phyloP scores from a whole-genome alignment of 2,329 filamentous ascomycete genomes.

The Colletotrichum costaricense region DNA sequence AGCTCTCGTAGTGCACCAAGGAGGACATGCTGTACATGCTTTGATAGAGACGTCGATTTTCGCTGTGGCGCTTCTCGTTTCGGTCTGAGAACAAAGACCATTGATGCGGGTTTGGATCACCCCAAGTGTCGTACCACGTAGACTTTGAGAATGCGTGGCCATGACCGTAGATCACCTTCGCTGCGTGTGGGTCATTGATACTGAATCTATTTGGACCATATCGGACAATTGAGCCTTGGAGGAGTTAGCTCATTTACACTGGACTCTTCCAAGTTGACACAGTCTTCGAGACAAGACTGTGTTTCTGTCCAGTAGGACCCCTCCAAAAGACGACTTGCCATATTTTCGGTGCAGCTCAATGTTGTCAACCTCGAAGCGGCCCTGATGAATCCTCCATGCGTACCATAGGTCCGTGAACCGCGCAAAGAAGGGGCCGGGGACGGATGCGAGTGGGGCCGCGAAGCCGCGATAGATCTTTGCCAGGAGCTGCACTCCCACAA shows the following conservation, averaged over 20 bases:
- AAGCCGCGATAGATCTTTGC: too few species aligned
- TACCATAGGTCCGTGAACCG: constrained; percentile 45
- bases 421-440: constrained; percentile 43
- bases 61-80: constrained; percentile 48
- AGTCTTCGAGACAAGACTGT: neutral
- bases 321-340: constrained; percentile 32
- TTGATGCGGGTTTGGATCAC: constrained; percentile 23
- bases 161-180: constrained; percentile 48
- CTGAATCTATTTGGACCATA: constrained; percentile 60
- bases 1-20: constrained; percentile 59
- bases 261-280: too few species aligned
- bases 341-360: constrained; percentile 43
- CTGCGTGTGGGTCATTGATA: constrained; percentile 52
- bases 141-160: constrained; percentile 46
- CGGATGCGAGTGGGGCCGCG: neutral
- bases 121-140: constrained; percentile 45
- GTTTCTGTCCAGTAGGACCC: too few species aligned
- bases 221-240: constrained; percentile 51
- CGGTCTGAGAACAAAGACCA: constrained; percentile 46
- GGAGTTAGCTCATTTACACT: too few species aligned
- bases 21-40: constrained; percentile 59
- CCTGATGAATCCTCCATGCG: constrained; percentile 38
- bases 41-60: constrained; percentile 53
- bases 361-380: constrained; percentile 43
- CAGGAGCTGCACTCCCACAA: too few species aligned